phyloP scores from a whole-genome alignment of 1,139 yeast genomes.

The Candida glucosophila region DNA sequence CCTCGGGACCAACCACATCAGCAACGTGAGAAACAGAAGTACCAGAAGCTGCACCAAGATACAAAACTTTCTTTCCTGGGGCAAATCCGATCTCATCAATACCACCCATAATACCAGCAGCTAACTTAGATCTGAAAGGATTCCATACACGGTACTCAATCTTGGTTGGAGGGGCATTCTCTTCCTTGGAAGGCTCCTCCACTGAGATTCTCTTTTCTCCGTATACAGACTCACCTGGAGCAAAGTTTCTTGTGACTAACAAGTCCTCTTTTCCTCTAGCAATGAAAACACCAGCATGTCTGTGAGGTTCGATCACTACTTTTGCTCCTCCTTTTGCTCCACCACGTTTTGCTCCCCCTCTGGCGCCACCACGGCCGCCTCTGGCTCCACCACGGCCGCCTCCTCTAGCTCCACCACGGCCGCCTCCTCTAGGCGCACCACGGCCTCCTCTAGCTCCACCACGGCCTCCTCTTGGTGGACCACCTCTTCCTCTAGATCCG shows the following conservation, averaged over 20 bases:
- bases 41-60: constrained; percentile 99
- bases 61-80: constrained; percentile 96
- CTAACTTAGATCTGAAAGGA: constrained; percentile 98
- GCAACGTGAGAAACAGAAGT: constrained; percentile 98
- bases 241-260: constrained; percentile 90
- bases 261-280: constrained; percentile 99
- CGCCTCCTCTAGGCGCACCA: constrained; percentile 26
- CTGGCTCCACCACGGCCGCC: constrained; percentile 37
- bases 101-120: constrained; percentile 99
- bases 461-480: constrained; percentile 23
- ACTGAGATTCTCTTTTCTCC: constrained; percentile 95
- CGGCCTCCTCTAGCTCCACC: constrained; percentile 24
- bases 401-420: constrained; percentile 37
- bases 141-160: constrained; percentile 99
- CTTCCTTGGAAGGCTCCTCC: constrained; percentile 86
- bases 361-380: constrained; percentile 54
- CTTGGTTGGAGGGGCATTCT: constrained; percentile 86
- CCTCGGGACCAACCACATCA: constrained; percentile 98
- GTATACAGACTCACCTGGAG: constrained; percentile 97
- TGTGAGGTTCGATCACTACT: constrained; percentile 96
- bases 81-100: constrained; percentile 93
- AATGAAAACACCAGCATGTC: constrained; percentile 96
- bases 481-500: constrained; percentile 35
- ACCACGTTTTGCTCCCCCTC: constrained; percentile 69
- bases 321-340: constrained; percentile 83